Percentiles rank a stretch among this genome's conserved stretches.
phyloP scores from a whole-genome alignment of 2,329 filamentous ascomycete species.

The Hymenoscyphus albidus region DNA sequence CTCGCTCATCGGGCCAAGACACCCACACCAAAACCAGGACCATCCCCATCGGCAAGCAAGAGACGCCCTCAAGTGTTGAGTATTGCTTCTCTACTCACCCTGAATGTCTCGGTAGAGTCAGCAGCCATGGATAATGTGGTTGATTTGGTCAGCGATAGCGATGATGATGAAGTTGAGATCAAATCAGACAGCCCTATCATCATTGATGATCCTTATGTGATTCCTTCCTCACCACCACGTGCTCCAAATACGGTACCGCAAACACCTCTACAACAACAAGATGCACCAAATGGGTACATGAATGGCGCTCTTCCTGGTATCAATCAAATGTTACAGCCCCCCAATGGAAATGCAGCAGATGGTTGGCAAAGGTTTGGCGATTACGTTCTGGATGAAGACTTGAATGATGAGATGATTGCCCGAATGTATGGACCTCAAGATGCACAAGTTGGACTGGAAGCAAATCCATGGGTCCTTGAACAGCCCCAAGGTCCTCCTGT shows the following conservation, averaged over 20 bases:
- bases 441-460: neutral
- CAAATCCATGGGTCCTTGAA: neutral
- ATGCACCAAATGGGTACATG: neutral
- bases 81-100: neutral
- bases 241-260: neutral
- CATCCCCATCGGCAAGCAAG: neutral
- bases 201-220: too few relatives aligned
- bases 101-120: neutral
- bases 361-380: neutral
- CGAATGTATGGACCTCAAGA: neutral
- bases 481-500: neutral
- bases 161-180: neutral
- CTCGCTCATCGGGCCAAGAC: neutral
- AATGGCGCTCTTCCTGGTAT: neutral
- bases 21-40: neutral
- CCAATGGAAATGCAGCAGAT: neutral
- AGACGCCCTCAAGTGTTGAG: neutral
- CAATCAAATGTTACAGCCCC: neutral
- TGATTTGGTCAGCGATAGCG: neutral
- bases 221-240: neutral
- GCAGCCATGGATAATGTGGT: neutral
- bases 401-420: neutral
- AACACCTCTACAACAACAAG: neutral
- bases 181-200: too few relatives aligned
- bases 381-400: neutral